phyloP scores from a whole-genome alignment of 331 rosid genomes.

The Erythrophleum ivorense region DNA sequence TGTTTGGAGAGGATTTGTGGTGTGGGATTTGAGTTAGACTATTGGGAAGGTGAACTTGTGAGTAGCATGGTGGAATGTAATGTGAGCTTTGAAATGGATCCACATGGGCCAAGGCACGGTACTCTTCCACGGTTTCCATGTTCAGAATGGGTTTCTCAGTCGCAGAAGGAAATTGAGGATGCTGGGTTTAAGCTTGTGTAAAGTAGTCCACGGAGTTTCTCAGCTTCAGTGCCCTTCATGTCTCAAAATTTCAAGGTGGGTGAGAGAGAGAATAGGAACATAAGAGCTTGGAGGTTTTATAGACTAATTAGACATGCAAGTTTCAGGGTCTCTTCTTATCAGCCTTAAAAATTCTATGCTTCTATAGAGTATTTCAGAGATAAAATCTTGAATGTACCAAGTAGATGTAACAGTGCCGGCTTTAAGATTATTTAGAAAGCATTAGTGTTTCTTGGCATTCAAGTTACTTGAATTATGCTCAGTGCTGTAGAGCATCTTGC shows the following conservation, averaged over 20 bases:
- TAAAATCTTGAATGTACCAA: background rate
- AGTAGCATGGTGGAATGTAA: constrained; percentile 37
- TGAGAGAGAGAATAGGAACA: constrained; percentile 21
- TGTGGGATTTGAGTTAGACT: constrained; percentile 36
- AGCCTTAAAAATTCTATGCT: background rate
- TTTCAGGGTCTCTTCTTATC: background rate
- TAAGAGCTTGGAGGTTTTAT: background rate
- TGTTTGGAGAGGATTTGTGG: constrained; percentile 41
- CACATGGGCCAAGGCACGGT: constrained; percentile 12
- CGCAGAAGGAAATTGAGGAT: constrained; percentile 31
- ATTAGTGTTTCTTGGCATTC: constrained; percentile 42
- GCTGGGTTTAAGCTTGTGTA: constrained; percentile 32
- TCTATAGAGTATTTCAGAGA: background rate
- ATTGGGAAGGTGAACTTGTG: constrained; percentile 40
- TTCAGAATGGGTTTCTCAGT: constrained; percentile 25
- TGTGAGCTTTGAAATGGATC: constrained; percentile 38
- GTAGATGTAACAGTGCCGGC: background rate
- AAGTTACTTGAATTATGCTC: constrained; percentile 24
- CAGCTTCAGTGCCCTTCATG: constrained; percentile 38
- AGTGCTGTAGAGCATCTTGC: constrained; percentile 38
- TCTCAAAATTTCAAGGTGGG: constrained; percentile 19
- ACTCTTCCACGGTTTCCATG: constrained; percentile 39
- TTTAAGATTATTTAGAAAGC: background rate
- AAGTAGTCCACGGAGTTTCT: constrained; percentile 37
- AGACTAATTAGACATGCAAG: background rate